phyloP scores from a whole-genome alignment of 345 rosid species.

The Salix arbutifolia region DNA sequence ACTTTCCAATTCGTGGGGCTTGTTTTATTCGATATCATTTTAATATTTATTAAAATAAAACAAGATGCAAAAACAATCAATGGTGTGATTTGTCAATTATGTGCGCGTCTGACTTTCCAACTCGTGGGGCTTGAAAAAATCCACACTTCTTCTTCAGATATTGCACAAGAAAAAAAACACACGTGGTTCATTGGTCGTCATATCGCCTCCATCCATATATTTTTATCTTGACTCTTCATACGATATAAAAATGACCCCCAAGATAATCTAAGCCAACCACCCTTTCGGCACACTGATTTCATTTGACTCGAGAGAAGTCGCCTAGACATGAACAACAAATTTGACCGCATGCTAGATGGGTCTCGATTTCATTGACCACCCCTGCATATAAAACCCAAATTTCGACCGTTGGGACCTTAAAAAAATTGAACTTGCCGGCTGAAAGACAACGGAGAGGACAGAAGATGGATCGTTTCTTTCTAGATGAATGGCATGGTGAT shows the following conservation, averaged over 20 bases:
- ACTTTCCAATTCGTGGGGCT: too few relatives aligned
- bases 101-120: too few relatives aligned
- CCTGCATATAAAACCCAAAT: neutral
- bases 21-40: too few relatives aligned
- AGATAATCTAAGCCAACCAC: neutral
- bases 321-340: neutral
- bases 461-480: conserved; percentile 30
- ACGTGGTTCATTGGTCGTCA: too few relatives aligned
- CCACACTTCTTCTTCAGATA: too few relatives aligned
- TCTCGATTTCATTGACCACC: too few relatives aligned
- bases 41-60: too few relatives aligned
- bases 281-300: too few relatives aligned
- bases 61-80: too few relatives aligned
- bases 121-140: too few relatives aligned
- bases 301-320: conserved; percentile 10
- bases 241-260: neutral
- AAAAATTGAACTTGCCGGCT: conserved; percentile 5
- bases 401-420: neutral
- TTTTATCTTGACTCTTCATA: neutral
- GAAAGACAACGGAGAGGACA: neutral
- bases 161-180: too few relatives aligned
- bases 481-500: conserved; percentile 17
- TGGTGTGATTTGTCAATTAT: too few relatives aligned
- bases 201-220: neutral
- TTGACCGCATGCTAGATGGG: conserved; percentile 23